phyloP scores from a whole-genome alignment of 2,329 filamentous ascomycete genomes.

The Fusarium sp. region DNA sequence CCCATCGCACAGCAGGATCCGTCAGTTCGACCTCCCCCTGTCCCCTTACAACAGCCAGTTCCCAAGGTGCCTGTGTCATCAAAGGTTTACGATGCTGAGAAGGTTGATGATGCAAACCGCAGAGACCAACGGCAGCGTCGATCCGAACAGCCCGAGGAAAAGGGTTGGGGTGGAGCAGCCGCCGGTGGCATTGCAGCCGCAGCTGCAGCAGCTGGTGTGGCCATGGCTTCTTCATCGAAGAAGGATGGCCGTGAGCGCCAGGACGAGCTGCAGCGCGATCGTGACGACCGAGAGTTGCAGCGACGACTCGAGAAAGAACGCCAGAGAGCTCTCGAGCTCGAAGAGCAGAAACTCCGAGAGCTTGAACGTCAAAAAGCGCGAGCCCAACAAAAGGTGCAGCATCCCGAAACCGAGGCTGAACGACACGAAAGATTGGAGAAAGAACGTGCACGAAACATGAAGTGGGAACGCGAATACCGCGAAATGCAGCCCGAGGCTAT shows the following conservation, averaged over 20 bases:
- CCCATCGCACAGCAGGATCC: constrained; percentile 56
- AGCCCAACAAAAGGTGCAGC: constrained; percentile 19
- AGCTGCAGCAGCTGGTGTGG: constrained; percentile 59
- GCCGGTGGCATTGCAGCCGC: constrained; percentile 62
- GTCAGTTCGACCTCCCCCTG: constrained; percentile 64
- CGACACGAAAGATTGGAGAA: constrained; percentile 31
- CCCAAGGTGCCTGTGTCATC: constrained; percentile 79
- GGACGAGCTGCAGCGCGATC: constrained; percentile 37
- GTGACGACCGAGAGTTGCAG: constrained; percentile 29
- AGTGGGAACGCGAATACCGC: constrained; percentile 42
- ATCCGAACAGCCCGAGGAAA: constrained; percentile 53
- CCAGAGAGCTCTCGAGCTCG: constrained; percentile 29
- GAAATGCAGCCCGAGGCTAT: constrained; percentile 48
- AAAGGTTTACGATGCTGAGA: constrained; percentile 70
- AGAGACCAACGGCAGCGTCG: constrained; percentile 50
- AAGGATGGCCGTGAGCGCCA: constrained; percentile 32
- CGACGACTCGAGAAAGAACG: constrained; percentile 39
- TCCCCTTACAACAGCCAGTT: constrained; percentile 86
- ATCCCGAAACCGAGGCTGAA: constrained; percentile 15
- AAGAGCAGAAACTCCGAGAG: constrained; percentile 38
- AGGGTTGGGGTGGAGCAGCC: constrained; percentile 57
- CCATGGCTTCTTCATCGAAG: constrained; percentile 43
- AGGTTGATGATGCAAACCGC: constrained; percentile 53
- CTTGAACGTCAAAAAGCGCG: constrained; percentile 32
- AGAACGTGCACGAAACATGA: constrained; percentile 33